Conservation (phyloP, 2,329 filamentous ascomycete genomes). For the Mollisia scopiformis region DNA sequence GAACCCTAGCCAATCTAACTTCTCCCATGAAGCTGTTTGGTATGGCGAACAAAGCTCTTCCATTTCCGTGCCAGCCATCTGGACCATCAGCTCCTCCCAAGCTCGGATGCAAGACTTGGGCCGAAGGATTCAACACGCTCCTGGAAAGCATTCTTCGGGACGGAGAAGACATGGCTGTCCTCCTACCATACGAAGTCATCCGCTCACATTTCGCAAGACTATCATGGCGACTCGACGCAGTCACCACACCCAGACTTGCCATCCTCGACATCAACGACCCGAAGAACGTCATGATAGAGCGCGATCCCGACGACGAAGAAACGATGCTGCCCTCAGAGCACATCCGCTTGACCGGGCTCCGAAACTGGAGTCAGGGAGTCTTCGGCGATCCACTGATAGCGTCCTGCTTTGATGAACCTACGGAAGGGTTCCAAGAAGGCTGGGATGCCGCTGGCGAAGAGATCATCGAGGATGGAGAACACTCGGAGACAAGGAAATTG, state of each 20-base stretch:
- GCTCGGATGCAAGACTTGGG: conserved; percentile 51
- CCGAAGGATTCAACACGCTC: conserved; percentile 57
- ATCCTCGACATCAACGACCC: conserved; percentile 56
- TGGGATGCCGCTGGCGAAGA: conserved; percentile 37
- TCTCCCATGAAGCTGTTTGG: conserved; percentile 36
- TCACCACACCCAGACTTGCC: conserved; percentile 55
- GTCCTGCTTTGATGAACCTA: conserved; percentile 49
- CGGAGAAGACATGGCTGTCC: conserved; percentile 61
- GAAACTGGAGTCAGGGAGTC: conserved; percentile 60
- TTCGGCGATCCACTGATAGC: conserved; percentile 64
- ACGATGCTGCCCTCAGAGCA: conserved; percentile 9
- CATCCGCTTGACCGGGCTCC: conserved; percentile 50
- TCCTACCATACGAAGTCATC: conserved; percentile 59
- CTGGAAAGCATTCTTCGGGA: conserved; percentile 60
- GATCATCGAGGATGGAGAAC: conserved; percentile 47
- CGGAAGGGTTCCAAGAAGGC: conserved; percentile 49
- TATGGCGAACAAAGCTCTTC: conserved; percentile 29
- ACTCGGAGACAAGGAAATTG: conserved; percentile 50
- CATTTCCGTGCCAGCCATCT: conserved; percentile 19
- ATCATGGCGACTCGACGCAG: conserved; percentile 52
- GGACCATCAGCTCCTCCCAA: conserved; percentile 6
- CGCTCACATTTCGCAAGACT: conserved; percentile 55
- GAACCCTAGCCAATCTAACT: conserved; percentile 30
- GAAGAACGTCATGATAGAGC: conserved; percentile 50
- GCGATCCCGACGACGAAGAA: conserved; percentile 14